Evolutionary conservation across 2,329 filamentous ascomycete genomes (phyloP), one percentile per base, ranked within the genome.

Genomic region (Triangularia verruculosa): DNA sequence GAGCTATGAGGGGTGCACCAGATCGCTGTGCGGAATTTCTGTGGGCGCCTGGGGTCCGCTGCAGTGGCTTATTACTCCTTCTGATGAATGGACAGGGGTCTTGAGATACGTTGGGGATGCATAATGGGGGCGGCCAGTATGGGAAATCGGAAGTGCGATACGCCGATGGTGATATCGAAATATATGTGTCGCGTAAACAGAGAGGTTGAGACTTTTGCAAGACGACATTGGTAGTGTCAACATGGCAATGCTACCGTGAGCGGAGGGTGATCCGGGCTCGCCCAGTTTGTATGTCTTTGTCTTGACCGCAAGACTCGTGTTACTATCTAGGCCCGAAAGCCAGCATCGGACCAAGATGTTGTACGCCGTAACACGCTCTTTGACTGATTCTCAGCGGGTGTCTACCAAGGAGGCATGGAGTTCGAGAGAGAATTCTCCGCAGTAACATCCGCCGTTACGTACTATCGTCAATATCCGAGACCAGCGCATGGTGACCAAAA

Each of bases 61-160:
- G 20, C 6, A 17, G 39, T 47, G 39, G 39, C 39, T 47, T 47
- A 9, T 17, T 47, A 9, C 39, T 47, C 15, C 39, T 20, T 47
- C n/a, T 8, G 13, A 47, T 47, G 39, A 47, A 20, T 3, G 5
- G 39, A 47, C 39, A 47, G 39, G 39, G 15, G 34, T 43, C 11
- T 34, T 9, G 12, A 15, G n/a, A n/a, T 8, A 17, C n/a, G 34
- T 43, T 43, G 34, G 34, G 34, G 34, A 15, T 43, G 34, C 34
- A 43, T 43, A n/a, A 15, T n/a, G 34, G 34, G 39, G 34, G 9
- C 32, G 13, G 11, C 12, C 34, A n/a, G 8, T 15, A 58, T 58
- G 56, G 56, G 30, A 58, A 58, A 43, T 58, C 13, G 8, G 32
- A 39, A 58, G 32, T 58, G 56, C 56, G 56, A 58, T 57, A 39